Percentiles rank a stretch among this genome's conserved stretches.
These are phyloP conservation scores for Leccinum aurantiacum DNA, from an alignment of 768 basidiomycete species.

Conservation along the genomic window DNA sequence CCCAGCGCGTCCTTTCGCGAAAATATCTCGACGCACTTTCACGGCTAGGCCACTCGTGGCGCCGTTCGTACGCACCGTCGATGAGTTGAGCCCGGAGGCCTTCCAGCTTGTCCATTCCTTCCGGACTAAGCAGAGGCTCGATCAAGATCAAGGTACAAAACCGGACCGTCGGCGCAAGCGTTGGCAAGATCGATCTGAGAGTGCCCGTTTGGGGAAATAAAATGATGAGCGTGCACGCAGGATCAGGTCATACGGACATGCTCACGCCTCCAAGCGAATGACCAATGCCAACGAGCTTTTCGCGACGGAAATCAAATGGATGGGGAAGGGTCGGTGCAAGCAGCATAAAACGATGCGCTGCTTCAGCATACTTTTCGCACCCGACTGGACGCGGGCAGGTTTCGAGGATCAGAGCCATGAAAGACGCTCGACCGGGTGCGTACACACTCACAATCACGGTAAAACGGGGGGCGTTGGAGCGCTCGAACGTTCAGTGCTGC, in stretches of 20 bases:
- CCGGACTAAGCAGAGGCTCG: slow-evolving; percentile 63
- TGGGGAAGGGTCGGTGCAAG: slow-evolving; percentile 40
- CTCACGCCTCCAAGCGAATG: slow-evolving; percentile 69
- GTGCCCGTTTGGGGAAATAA: not conserved
- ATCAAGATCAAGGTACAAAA: slow-evolving; percentile 58
- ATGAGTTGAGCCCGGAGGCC: slow-evolving; percentile 45
- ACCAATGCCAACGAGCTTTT: slow-evolving; percentile 62
- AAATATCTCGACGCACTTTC: slow-evolving; percentile 42
- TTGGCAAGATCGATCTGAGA: slow-evolving; percentile 53
- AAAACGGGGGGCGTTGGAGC: slow-evolving; percentile 44
- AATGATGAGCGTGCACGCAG: not conserved
- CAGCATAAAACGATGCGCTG: slow-evolving; percentile 55
- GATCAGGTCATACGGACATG: slow-evolving; percentile 42
- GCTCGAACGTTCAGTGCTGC: slow-evolving; percentile 51
- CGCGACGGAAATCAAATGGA: slow-evolving; percentile 45
- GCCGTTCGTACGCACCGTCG: slow-evolving; percentile 47
- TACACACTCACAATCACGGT: slow-evolving; percentile 43
- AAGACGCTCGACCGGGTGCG: not conserved
- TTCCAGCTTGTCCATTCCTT: slow-evolving; percentile 42
- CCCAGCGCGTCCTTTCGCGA: slow-evolving; percentile 47
- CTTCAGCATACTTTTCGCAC: slow-evolving; percentile 62
- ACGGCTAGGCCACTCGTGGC: slow-evolving; percentile 51
- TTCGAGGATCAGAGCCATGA: not conserved
- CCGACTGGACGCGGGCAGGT: slow-evolving; percentile 43
- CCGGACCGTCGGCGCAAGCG: slow-evolving; percentile 40